Evolutionary conservation across 352 stramenopile species (phyloP).

Genomic region (Elongisporangium undulatum): DNA sequence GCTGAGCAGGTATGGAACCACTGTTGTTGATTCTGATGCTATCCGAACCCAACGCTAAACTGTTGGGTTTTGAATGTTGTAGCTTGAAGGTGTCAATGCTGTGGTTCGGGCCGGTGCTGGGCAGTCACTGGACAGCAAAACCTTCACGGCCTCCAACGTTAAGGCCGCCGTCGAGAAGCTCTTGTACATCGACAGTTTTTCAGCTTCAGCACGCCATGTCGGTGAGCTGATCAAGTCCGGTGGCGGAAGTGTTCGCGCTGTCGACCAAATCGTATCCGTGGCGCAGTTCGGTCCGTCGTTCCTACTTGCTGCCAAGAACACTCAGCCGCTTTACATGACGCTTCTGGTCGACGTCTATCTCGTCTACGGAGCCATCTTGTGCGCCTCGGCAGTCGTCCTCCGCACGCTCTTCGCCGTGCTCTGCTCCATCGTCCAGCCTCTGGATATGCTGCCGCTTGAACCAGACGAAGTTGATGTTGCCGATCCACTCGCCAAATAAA

Average conservation of each 20-base stretch:
- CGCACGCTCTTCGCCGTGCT: slow-evolving; percentile 71
- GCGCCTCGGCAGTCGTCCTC: slow-evolving; percentile 74
- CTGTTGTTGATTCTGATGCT: background rate
- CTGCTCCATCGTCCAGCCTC: slow-evolving; percentile 56
- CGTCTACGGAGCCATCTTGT: slow-evolving; percentile 83
- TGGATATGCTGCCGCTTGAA: slow-evolving; percentile 1
- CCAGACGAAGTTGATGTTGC: slow-evolving; percentile 5
- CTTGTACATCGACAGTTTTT: slow-evolving; percentile 32
- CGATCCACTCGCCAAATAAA: background rate
- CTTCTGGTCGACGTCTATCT: slow-evolving; percentile 84
- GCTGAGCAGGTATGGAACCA: slow-evolving; percentile 47
- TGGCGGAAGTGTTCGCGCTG: slow-evolving; percentile 45
- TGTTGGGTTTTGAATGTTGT: background rate
- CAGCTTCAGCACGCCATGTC: slow-evolving; percentile 30
- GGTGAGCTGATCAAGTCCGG: slow-evolving; percentile 59
- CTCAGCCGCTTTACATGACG: slow-evolving; percentile 78
- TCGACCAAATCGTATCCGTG: slow-evolving; percentile 51
- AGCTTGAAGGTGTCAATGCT: slow-evolving; percentile 64
- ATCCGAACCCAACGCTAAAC: background rate
- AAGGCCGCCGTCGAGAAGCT: slow-evolving; percentile 28
- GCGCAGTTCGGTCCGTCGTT: slow-evolving; percentile 46
- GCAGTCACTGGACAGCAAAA: slow-evolving; percentile 23
- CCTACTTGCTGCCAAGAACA: slow-evolving; percentile 45
- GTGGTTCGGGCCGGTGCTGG: slow-evolving; percentile 53
- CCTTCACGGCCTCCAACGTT: slow-evolving; percentile 31